Evolutionary conservation across 768 basidiomycete species (phyloP).

Genomic region (Gloeopeniophorella convolvens): DNA sequence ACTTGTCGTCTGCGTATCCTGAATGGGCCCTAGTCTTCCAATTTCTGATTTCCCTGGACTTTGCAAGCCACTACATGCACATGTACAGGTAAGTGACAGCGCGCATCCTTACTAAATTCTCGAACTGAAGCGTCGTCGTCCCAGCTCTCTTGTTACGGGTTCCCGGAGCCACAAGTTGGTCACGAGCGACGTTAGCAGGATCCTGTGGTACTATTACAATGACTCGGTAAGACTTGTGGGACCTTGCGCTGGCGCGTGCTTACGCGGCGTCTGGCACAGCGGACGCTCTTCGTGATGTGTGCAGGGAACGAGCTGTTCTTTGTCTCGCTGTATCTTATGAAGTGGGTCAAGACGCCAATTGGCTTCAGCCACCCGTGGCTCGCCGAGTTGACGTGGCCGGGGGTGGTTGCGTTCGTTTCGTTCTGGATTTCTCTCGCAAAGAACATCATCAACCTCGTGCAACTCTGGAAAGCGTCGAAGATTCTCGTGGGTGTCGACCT

Average conservation of each 20-base stretch:
- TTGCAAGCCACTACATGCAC: constrained; percentile 98
- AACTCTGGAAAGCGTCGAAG: constrained; percentile 97
- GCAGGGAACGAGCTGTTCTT: constrained; percentile 96
- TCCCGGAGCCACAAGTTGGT: constrained; percentile 91
- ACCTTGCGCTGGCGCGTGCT: not conserved
- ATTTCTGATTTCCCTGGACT: constrained; percentile 94
- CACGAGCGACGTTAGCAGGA: constrained; percentile 85
- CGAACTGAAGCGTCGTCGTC: constrained; percentile 9
- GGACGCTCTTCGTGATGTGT: constrained; percentile 86
- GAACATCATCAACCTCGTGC: constrained; percentile 92
- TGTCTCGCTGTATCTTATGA: constrained; percentile 89
- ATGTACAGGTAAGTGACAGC: constrained; percentile 82
- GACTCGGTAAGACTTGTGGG: constrained; percentile 58
- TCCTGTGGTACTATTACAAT: constrained; percentile 91
- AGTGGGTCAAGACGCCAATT: constrained; percentile 72
- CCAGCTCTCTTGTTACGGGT: constrained; percentile 90
- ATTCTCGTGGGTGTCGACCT: constrained; percentile 91
- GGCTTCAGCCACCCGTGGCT: constrained; percentile 27
- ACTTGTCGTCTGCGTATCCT: constrained; percentile 88
- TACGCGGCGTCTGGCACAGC: constrained; percentile 37
- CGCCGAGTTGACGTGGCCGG: constrained; percentile 62
- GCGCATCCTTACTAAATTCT: not conserved
- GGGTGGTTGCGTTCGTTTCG: constrained; percentile 55
- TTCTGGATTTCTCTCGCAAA: constrained; percentile 70
- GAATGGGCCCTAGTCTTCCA: constrained; percentile 82